These are phyloP conservation scores for Penicillium diatomitis DNA, from an alignment of 495 filamentous ascomycete genomes.

Conservation along the genomic window DNA sequence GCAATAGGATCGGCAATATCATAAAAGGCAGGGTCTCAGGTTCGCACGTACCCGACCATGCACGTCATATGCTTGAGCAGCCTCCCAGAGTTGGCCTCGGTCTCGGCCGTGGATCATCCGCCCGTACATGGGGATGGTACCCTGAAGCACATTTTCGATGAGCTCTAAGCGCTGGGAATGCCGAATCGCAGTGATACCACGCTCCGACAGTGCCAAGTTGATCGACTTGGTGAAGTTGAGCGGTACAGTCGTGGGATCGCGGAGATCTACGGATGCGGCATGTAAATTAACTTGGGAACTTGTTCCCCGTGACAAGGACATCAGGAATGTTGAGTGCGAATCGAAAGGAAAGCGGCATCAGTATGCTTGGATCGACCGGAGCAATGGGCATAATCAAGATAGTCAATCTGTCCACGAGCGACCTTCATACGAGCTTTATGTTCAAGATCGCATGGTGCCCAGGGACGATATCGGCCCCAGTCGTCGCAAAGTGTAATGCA, in stretches of 20 bases:
- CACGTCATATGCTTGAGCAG: constrained; percentile 80
- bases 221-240: constrained; percentile 97
- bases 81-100: constrained; percentile 61
- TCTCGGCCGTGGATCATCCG: constrained; percentile 90
- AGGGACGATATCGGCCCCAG: too few relatives aligned
- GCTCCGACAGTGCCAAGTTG: constrained; percentile 88
- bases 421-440: too few relatives aligned
- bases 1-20: too few relatives aligned
- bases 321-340: background rate
- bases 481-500: too few relatives aligned
- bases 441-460: too few relatives aligned
- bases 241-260: constrained; percentile 71
- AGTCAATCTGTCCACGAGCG: too few relatives aligned
- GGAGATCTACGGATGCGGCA: constrained; percentile 55
- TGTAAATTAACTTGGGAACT: constrained; percentile 11
- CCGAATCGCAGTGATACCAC: constrained; percentile 81
- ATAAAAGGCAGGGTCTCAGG: background rate
- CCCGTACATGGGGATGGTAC: constrained; percentile 86
- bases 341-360: background rate
- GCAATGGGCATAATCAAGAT: too few relatives aligned
- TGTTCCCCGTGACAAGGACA: constrained; percentile 10
- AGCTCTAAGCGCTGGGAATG: constrained; percentile 53
- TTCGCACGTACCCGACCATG: constrained; percentile 62
- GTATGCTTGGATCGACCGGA: too few relatives aligned
- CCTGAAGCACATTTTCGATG: constrained; percentile 59